Evolutionary conservation across 164 flowering plant genomes (phyloP).

Genomic region (Aristolochia californica): DNA sequence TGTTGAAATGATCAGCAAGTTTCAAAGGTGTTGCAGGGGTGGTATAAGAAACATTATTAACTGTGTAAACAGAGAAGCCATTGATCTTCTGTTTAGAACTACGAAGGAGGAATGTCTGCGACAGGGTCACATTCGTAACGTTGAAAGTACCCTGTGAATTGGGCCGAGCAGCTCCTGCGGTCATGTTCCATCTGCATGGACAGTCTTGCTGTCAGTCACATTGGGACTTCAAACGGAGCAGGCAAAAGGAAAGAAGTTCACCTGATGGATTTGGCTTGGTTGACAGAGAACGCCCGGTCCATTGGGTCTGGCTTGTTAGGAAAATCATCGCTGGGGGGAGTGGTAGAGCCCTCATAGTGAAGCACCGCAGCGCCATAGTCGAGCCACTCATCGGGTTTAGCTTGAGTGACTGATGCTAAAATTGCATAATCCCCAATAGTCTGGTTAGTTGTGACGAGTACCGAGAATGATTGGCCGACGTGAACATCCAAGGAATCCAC

Average conservation of each 20-base stretch:
- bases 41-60: constrained; percentile 47
- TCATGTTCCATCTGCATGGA: constrained; percentile 46
- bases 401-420: constrained; percentile 42
- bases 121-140: constrained; percentile 31
- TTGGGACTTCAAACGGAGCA: too few relatives aligned
- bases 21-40: constrained; percentile 44
- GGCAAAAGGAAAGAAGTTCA: constrained; percentile 5
- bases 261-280: constrained; percentile 63
- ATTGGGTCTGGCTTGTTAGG: constrained; percentile 44
- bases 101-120: constrained; percentile 42
- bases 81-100: constrained; percentile 16
- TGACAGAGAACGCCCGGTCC: constrained; percentile 34
- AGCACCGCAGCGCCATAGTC: constrained; percentile 26
- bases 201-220: neutral
- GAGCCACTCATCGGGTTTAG: constrained; percentile 3
- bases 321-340: constrained; percentile 17
- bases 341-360: constrained; percentile 31
- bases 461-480: constrained; percentile 66
- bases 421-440: constrained; percentile 37
- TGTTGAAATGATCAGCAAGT: constrained; percentile 41
- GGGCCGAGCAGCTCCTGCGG: constrained; percentile 72
- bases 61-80: constrained; percentile 15
- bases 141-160: constrained; percentile 72
- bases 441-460: constrained; percentile 51
- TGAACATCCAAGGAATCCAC: constrained; percentile 53